These are phyloP conservation scores for Nigrospora osmanthi DNA, from an alignment of 2,329 filamentous ascomycete species.

Conservation along the genomic window DNA sequence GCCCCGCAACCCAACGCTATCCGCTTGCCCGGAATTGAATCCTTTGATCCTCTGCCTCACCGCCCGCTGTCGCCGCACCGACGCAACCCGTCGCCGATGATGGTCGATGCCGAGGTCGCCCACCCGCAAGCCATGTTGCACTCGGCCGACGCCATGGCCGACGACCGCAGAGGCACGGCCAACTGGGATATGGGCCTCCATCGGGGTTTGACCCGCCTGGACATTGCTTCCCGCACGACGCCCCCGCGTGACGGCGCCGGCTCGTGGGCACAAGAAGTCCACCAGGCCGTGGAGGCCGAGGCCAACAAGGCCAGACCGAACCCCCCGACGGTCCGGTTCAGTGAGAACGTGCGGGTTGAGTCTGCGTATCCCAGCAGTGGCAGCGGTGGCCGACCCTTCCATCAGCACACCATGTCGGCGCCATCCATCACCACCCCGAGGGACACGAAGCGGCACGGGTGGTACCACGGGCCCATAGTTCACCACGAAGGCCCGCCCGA, in stretches of 20 bases:
- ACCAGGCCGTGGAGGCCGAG: constrained; percentile 46
- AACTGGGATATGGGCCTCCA: constrained; percentile 62
- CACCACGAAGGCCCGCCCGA: constrained; percentile 29
- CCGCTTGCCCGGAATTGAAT: constrained; percentile 83
- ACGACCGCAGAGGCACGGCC: constrained; percentile 42
- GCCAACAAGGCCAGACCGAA: constrained; percentile 40
- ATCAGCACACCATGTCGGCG: constrained; percentile 54
- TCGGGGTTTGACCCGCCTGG: constrained; percentile 57
- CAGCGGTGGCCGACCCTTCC: constrained; percentile 22
- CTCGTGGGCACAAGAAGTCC: constrained; percentile 49
- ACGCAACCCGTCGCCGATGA: constrained; percentile 68
- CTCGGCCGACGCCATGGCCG: constrained; percentile 21
- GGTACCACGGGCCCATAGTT: constrained; percentile 54
- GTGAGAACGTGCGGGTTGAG: constrained; percentile 31
- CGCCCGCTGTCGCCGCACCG: constrained; percentile 55
- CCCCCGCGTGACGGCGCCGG: constrained; percentile 44
- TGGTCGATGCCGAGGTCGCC: constrained; percentile 50
- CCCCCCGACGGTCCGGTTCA: constrained; percentile 45
- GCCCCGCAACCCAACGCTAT: constrained; percentile 48
- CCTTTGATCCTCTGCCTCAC: constrained; percentile 70
- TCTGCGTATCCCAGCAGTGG: constrained; percentile 8
- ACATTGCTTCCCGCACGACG: constrained; percentile 44
- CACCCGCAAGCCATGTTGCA: constrained; percentile 26
- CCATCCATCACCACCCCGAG: constrained; percentile 47
- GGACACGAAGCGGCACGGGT: constrained; percentile 60